Conservation (phyloP, 768 basidiomycete species). For the Hemileccinum impolitum region DNA sequence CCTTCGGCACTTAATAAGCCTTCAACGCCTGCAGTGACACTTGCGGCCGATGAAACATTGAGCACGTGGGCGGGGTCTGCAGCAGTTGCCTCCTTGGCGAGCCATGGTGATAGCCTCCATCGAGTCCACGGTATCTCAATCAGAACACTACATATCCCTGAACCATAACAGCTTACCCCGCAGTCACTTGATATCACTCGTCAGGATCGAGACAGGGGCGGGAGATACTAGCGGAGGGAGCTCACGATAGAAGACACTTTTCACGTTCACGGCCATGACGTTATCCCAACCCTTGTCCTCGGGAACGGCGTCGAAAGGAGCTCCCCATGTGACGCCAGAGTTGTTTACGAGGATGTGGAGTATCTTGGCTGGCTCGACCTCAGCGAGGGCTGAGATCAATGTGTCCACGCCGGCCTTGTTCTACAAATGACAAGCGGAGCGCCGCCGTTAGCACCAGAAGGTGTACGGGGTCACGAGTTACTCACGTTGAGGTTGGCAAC, state of each 20-base stretch:
- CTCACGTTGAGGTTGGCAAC: constrained; percentile 71
- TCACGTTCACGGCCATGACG: constrained; percentile 79
- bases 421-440: constrained; percentile 32
- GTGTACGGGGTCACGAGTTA: constrained; percentile 10
- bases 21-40: constrained; percentile 51
- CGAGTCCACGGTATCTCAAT: constrained; percentile 1
- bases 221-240: background rate
- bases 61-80: constrained; percentile 72
- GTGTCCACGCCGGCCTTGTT: constrained; percentile 77
- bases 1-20: constrained; percentile 47
- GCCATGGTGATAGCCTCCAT: constrained; percentile 40
- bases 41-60: constrained; percentile 75
- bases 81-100: constrained; percentile 62
- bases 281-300: constrained; percentile 87
- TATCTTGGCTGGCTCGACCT: constrained; percentile 53
- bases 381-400: constrained; percentile 64
- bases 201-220: background rate
- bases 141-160: background rate
- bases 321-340: constrained; percentile 78
- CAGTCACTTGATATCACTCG: constrained; percentile 37
- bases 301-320: constrained; percentile 63
- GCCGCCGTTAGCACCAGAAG: background rate
- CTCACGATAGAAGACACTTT: constrained; percentile 79
- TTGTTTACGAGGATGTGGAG: constrained; percentile 85
- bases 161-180: constrained; percentile 29